Base-by-base conservation (phyloP, 352 stramenopile species). In the Globisporangium nagaii region DNA sequence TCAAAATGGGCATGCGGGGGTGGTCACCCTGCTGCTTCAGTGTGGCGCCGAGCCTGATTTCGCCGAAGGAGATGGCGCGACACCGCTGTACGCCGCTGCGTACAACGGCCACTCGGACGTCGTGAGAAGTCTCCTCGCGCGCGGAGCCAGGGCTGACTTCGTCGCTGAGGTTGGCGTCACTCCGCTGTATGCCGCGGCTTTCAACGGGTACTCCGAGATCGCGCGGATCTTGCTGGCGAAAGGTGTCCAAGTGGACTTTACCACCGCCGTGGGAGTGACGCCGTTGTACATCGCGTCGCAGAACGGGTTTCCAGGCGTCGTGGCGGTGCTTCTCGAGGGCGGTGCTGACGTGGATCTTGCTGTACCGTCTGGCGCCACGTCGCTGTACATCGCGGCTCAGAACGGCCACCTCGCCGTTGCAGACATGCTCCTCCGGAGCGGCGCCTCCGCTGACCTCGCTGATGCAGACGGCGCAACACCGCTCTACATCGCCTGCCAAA, bases 221-320 rank as follows among this genome's bases (percentile, higher is more conserved):
- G 36, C 53, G 15, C 2, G 37, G 10, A 34, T 17, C 15, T 39
- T 60, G 31, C 27, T 60, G 7, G 11, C 12, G 9, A 28, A 32
- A 3, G 15, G n/a, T 2, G 53, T 43, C 2, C 27, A 40, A 11
- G 24, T 60, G n/a, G 47, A 47, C 27, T 9, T 47, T 10, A 36
- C 42, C 17, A 53, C 53, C 25, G n/a, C 7, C 1, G 47, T 41
- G 13, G 53, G 53, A 10, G 20, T 60, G 7, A 47, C 53, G 1
- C 53, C 53, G 6, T 27, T 60, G 19, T 30, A 60, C 32, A 60
- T 60, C 24, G 53, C 53, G 11, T 46, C 53, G 15, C 53, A 60
- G 34, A 53, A 48, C 25, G 53, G 53, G 35, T 60, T n/a, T 13
- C 34, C 11, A 24, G n/a, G 6, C n/a, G n/a, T n/a, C n/a, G n/a